Evolutionary conservation across 768 basidiomycete genomes (phyloP).

Genomic region (Pisolithus sp.): DNA sequence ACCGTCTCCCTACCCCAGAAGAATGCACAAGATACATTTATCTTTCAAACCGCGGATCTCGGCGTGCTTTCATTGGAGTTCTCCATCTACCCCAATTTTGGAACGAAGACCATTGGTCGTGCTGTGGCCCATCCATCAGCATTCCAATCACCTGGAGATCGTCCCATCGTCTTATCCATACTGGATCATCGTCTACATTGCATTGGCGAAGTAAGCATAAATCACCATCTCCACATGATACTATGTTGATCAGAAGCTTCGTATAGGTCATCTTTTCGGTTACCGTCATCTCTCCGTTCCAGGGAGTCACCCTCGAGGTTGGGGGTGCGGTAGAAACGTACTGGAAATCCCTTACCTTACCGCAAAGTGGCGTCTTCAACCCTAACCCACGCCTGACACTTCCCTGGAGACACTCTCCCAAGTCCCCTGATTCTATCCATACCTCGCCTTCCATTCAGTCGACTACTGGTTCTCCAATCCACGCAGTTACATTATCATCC

Average conservation of each 20-base stretch:
- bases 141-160: constrained; percentile 52
- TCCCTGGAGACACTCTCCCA: constrained; percentile 28
- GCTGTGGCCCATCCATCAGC: constrained; percentile 79
- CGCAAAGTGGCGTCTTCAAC: constrained; percentile 23
- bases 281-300: constrained; percentile 82
- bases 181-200: constrained; percentile 89
- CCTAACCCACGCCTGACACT: constrained; percentile 32
- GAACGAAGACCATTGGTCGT: constrained; percentile 92
- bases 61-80: constrained; percentile 78
- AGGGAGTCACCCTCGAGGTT: constrained; percentile 87
- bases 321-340: constrained; percentile 96
- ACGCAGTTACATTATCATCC: constrained; percentile 79
- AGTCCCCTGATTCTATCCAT: constrained; percentile 47
- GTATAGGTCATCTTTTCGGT: constrained; percentile 80
- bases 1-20: constrained; percentile 81
- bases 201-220: constrained; percentile 74
- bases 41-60: constrained; percentile 79
- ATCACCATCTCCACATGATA: background rate
- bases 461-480: constrained; percentile 38
- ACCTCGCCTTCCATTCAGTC: constrained; percentile 68
- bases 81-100: constrained; percentile 95
- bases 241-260: constrained; percentile 5
- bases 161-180: constrained; percentile 64
- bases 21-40: constrained; percentile 64
- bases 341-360: constrained; percentile 74